Evolutionary conservation across 2,329 filamentous ascomycete genomes (phyloP).

Genomic region (Fusarium pilosicola): DNA sequence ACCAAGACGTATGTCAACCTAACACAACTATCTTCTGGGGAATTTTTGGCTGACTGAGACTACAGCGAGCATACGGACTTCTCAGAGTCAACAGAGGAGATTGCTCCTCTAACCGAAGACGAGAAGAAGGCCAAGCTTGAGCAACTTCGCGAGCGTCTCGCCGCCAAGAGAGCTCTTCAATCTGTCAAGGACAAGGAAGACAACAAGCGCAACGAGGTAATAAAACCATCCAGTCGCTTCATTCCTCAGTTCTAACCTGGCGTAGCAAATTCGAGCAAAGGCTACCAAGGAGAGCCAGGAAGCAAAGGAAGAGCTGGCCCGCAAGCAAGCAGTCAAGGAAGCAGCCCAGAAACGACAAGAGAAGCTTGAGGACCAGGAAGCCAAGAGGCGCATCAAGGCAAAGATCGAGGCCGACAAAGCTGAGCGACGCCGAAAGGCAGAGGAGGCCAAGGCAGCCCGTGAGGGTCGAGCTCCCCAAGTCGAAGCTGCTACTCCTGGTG

Average conservation of each 20-base stretch:
- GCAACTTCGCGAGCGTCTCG: conserved; percentile 77
- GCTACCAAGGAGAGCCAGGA: conserved; percentile 90
- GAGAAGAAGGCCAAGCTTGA: conserved; percentile 85
- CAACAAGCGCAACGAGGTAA: conserved; percentile 84
- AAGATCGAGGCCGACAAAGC: conserved; percentile 96
- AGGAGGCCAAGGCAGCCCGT: conserved; percentile 85
- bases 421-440: conserved; percentile 84
- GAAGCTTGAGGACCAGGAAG: conserved; percentile 85
- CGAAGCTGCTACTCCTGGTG: conserved; percentile 57
- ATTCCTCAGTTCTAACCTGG: background rate
- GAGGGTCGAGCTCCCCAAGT: conserved; percentile 72
- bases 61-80: conserved; percentile 86
- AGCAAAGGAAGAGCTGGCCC: conserved; percentile 85
- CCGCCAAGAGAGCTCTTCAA: conserved; percentile 76
- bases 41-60: background rate
- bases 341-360: conserved; percentile 87
- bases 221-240: background rate
- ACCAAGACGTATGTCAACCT: conserved; percentile 73
- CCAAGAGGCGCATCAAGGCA: conserved; percentile 88
- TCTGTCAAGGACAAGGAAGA: conserved; percentile 81
- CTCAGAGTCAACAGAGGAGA: conserved; percentile 90
- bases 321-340: conserved; percentile 92
- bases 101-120: conserved; percentile 89
- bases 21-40: background rate
- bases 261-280: conserved; percentile 79